Conservation (phyloP, 495 filamentous ascomycete genomes). For the Cairneyella variabilis region DNA sequence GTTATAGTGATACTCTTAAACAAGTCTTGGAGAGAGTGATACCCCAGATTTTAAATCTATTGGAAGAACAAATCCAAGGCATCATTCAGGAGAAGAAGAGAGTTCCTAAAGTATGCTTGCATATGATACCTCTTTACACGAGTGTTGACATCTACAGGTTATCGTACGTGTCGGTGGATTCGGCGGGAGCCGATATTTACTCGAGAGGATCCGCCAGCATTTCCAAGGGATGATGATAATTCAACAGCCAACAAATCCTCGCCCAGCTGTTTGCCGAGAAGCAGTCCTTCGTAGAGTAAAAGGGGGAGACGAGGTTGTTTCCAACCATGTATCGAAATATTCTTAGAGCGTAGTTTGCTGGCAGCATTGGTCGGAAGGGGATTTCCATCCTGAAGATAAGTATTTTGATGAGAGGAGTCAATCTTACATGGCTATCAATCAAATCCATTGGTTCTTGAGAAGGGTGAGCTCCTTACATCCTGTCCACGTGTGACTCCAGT, state of each 20-base stretch:
- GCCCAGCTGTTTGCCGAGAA: neutral
- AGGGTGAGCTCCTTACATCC: neutral
- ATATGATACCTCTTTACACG: neutral
- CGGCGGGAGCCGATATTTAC: slow-evolving; percentile 5
- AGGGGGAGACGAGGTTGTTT: neutral
- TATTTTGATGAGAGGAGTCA: neutral
- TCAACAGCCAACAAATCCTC: neutral
- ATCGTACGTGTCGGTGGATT: slow-evolving; percentile 15
- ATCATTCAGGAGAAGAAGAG: neutral
- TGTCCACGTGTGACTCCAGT: neutral
- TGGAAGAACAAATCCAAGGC: neutral
- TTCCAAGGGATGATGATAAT: neutral
- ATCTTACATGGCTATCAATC: neutral
- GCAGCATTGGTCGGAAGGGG: neutral
- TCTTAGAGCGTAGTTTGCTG: neutral
- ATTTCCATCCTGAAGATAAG: neutral
- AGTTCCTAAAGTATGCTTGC: neutral
- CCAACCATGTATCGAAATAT: neutral
- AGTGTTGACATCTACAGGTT: neutral
- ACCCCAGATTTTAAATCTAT: slow-evolving; percentile 3
- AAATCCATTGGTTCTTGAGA: neutral
- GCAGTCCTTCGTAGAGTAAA: neutral
- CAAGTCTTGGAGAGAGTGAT: neutral
- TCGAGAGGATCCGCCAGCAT: neutral
- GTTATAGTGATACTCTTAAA: neutral